phyloP scores from a whole-genome alignment of 164 flowering plant genomes.

The Annona squamosa region DNA sequence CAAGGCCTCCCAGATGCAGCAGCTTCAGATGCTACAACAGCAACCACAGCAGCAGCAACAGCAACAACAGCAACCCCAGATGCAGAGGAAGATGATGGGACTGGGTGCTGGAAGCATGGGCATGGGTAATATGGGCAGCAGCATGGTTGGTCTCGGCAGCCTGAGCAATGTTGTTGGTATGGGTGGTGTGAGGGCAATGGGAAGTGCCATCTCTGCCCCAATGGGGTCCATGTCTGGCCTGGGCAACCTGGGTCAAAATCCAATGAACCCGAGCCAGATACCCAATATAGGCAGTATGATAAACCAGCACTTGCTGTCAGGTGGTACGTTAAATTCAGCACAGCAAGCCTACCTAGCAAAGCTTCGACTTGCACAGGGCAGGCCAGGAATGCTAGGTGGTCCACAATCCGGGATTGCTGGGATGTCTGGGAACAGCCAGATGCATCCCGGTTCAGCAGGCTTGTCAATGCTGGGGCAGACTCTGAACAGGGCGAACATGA shows the following conservation, averaged over 20 bases:
- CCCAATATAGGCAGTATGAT: constrained; percentile 37
- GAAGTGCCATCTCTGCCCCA: constrained; percentile 56
- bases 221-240: constrained; percentile 51
- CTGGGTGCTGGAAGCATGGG: constrained; percentile 45
- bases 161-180: constrained; percentile 54
- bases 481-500: constrained; percentile 41
- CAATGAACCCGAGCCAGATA: constrained; percentile 43
- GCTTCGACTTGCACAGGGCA: constrained; percentile 37
- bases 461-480: constrained; percentile 68
- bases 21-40: constrained; percentile 64
- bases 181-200: constrained; percentile 60
- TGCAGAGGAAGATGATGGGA: constrained; percentile 66
- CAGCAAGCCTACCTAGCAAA: constrained; percentile 40
- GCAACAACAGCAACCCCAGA: constrained; percentile 35
- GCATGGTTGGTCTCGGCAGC: constrained; percentile 58
- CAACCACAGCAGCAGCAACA: constrained; percentile 25
- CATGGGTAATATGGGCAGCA: constrained; percentile 58
- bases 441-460: constrained; percentile 55
- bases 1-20: constrained; percentile 47
- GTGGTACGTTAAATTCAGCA: constrained; percentile 4
- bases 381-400: constrained; percentile 37
- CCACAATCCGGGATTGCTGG: constrained; percentile 50
- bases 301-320: constrained; percentile 47
- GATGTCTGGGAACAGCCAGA: constrained; percentile 54
- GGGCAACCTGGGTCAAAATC: constrained; percentile 54